Evolutionary conservation across 1,139 yeast genomes (phyloP).

Genomic region (Sugiyamaella sp.): DNA sequence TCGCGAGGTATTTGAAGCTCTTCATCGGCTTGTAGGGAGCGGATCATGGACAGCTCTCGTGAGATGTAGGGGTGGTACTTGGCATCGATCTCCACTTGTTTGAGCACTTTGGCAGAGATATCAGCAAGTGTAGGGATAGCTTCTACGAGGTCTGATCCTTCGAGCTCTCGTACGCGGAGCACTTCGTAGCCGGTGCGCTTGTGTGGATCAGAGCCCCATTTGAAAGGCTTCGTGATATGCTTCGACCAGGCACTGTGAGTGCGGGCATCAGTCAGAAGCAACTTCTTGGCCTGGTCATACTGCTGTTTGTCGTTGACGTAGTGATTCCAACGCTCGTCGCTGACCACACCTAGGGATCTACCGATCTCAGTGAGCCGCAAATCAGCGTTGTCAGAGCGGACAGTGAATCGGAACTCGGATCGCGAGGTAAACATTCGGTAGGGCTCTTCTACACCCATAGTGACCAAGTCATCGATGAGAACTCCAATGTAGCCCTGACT

Average conservation of each 20-base stretch:
- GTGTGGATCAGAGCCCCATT: conserved; percentile 47
- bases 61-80: conserved; percentile 79
- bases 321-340: conserved; percentile 58
- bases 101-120: conserved; percentile 56
- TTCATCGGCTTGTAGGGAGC: conserved; percentile 85
- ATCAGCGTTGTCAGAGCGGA: conserved; percentile 95
- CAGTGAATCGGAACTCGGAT: conserved; percentile 87
- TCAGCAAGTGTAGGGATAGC: conserved; percentile 43
- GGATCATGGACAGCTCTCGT: conserved; percentile 69
- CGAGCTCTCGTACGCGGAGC: conserved; percentile 50
- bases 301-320: conserved; percentile 52
- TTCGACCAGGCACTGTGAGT: conserved; percentile 67
- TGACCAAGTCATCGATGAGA: conserved; percentile 87
- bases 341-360: conserved; percentile 64
- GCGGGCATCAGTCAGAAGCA: conserved; percentile 50
- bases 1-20: conserved; percentile 63
- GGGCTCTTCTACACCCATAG: conserved; percentile 97
- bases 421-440: conserved; percentile 98
- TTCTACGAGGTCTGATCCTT: conserved; percentile 40
- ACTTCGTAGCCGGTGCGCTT: conserved; percentile 60
- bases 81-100: conserved; percentile 75
- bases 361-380: conserved; percentile 75
- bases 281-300: conserved; percentile 50
- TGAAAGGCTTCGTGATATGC: conserved; percentile 41
- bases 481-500: conserved; percentile 92